phyloP scores from a whole-genome alignment of 768 basidiomycete genomes.

The Termitomyces sp. region DNA sequence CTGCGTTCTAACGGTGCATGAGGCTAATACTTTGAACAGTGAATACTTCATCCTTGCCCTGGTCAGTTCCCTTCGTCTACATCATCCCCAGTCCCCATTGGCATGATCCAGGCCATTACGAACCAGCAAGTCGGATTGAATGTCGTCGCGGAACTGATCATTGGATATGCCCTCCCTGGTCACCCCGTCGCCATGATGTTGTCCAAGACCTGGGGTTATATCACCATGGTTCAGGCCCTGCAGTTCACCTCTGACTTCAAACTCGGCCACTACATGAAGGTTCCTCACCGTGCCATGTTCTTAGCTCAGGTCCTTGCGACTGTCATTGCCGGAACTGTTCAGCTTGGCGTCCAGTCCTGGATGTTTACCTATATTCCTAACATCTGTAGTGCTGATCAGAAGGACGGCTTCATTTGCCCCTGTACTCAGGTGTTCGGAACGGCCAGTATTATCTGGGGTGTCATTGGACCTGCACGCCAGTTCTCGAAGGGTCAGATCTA shows the following conservation, averaged over 20 bases:
- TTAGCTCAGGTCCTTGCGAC: conserved; percentile 63
- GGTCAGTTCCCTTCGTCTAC: conserved; percentile 60
- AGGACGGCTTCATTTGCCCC: conserved; percentile 69
- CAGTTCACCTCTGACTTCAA: conserved; percentile 75
- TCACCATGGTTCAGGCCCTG: conserved; percentile 65
- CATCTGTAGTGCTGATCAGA: conserved; percentile 53
- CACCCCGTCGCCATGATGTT: conserved; percentile 80
- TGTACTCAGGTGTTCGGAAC: conserved; percentile 71
- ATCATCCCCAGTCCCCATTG: conserved; percentile 75
- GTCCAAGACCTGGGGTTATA: conserved; percentile 83
- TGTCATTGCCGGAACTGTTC: conserved; percentile 64
- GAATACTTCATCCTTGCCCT: conserved; percentile 66
- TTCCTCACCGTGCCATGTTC: conserved; percentile 65
- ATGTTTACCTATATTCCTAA: conserved; percentile 67
- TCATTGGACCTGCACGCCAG: conserved; percentile 71
- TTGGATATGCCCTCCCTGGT: conserved; percentile 78
- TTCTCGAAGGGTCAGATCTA: conserved; percentile 67
- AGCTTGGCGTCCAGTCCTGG: conserved; percentile 76
- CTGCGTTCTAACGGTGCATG: conserved; percentile 7
- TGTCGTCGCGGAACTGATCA: conserved; percentile 78
- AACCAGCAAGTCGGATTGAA: conserved; percentile 74
- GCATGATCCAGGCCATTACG: conserved; percentile 68
- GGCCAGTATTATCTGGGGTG: conserved; percentile 78
- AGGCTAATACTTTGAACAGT: conserved; percentile 11
- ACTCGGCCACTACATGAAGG: conserved; percentile 76